Conservation (phyloP, 805 yeast species). For the Lipomyces mesembrius region DNA sequence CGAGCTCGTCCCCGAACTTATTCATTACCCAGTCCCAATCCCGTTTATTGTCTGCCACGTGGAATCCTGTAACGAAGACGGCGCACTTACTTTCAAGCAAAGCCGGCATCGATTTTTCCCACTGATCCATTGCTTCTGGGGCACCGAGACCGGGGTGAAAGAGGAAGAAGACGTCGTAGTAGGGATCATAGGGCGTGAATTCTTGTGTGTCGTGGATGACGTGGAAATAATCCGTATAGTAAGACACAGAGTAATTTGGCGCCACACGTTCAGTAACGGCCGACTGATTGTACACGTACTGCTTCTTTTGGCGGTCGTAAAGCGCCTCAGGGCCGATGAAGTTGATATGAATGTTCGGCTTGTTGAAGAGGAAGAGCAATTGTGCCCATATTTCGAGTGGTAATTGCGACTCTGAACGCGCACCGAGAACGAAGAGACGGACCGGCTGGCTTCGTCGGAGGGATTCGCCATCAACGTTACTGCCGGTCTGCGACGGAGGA, state of each 20-base stretch:
- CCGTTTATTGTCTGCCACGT: constrained; percentile 67
- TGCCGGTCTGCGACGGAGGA: constrained; percentile 18
- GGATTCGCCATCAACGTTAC: constrained; percentile 46
- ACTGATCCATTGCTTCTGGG: constrained; percentile 73
- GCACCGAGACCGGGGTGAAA: constrained; percentile 96
- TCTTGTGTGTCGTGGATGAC: constrained; percentile 89
- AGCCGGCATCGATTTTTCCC: constrained; percentile 86
- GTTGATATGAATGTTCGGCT: constrained; percentile 79
- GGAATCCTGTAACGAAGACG: constrained; percentile 86
- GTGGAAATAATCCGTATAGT: constrained; percentile 91
- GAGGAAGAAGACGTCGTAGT: constrained; percentile 85
- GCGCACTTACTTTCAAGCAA: constrained; percentile 93
- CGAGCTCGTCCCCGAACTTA: constrained; percentile 75
- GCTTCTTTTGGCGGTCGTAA: constrained; percentile 70
- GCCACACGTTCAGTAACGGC: constrained; percentile 69
- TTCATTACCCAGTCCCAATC: constrained; percentile 74
- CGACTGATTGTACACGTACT: constrained; percentile 51
- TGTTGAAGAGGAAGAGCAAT: constrained; percentile 81
- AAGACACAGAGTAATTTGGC: constrained; percentile 65
- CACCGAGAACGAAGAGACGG: constrained; percentile 86
- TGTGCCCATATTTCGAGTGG: constrained; percentile 98
- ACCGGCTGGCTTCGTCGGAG: constrained; percentile 82
- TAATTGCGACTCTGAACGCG: constrained; percentile 89
- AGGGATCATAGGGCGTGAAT: constrained; percentile 97
- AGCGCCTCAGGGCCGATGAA: constrained; percentile 93